Evolutionary conservation across 2,329 filamentous ascomycete species (phyloP), one percentile per base, ranked within the genome.

Genomic region (Myriosclerotinia curreyana): DNA sequence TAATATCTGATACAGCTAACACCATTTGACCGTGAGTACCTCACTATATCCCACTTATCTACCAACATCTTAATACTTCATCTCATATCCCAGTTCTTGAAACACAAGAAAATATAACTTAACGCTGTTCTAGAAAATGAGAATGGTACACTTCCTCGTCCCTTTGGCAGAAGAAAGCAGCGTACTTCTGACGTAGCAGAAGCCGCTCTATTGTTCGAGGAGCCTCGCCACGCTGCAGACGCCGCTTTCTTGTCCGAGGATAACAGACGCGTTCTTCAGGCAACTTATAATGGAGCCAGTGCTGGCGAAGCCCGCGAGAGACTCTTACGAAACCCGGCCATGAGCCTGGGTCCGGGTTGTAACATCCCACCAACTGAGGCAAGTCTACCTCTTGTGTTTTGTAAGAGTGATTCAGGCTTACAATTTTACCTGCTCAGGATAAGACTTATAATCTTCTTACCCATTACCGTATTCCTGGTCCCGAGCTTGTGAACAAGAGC

Each of bases 401-500:
- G 6, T 20, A 5, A 38, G 14, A 34, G n/a, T 14, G 15, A 52
- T 20, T 5, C 7, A 46, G 4, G 15, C 53, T 64, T 17, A 64
- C 36, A 20, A 11, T 25, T 14, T n/a, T 36, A 36, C 12, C n/a
- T 36, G 9, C n/a, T 59, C 20, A 59, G 55, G 44, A 31, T 11
- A 64, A 50, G n/a, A 11, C 34, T 5, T 42, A 50, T 28, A 64
- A 64, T 25, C 9, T 63, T 14, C 55, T 64, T 14, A 64, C 61
- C 7, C 25, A 64, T 25, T 64, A 34, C 17, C 53, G 53, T 17
- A 20, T 42, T 44, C 61, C 53, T 50, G 61, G 61, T 20, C 61
- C 61, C 4, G 61, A 64, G 28, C 61, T 64, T 34, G 62, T 64
- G 14, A 61, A 52, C 22, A 64, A 64, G 34, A 62, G 42, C 20